Conservation (phyloP, 2,329 filamentous ascomycete genomes). For the Graphium sp. region DNA sequence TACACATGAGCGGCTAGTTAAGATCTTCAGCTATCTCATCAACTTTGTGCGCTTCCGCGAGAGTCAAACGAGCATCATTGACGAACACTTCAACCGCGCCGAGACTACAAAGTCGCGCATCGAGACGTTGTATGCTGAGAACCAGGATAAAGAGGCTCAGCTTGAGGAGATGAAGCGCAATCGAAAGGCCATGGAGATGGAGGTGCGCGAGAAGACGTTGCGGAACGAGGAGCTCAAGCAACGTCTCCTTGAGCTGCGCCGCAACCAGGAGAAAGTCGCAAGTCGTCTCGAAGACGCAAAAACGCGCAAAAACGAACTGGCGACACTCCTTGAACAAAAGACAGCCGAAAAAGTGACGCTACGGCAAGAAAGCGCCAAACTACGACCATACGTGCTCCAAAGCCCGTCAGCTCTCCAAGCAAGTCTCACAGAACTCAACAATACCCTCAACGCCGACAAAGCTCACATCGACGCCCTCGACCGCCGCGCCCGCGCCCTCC, state of each 20-base stretch:
- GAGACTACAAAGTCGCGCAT: slow-evolving; percentile 78
- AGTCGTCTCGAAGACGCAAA: slow-evolving; percentile 72
- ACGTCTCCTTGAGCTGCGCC: slow-evolving; percentile 61
- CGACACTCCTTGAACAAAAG: slow-evolving; percentile 54
- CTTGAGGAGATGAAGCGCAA: slow-evolving; percentile 69
- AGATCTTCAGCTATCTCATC: slow-evolving; percentile 95
- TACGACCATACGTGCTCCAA: slow-evolving; percentile 83
- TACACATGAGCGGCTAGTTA: slow-evolving; percentile 75
- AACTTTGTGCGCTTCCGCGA: slow-evolving; percentile 97
- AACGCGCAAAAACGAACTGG: slow-evolving; percentile 61
- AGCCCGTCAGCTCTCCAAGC: slow-evolving; percentile 72
- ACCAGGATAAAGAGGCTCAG: slow-evolving; percentile 69
- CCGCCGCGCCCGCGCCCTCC: slow-evolving; percentile 69
- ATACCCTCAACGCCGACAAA: slow-evolving; percentile 63
- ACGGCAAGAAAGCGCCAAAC: slow-evolving; percentile 72
- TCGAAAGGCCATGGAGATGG: slow-evolving; percentile 61
- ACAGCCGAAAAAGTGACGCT: slow-evolving; percentile 52
- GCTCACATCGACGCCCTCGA: slow-evolving; percentile 77
- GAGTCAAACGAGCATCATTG: slow-evolving; percentile 75
- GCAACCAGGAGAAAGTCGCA: slow-evolving; percentile 68
- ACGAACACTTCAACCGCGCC: slow-evolving; percentile 83
- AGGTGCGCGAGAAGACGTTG: slow-evolving; percentile 70
- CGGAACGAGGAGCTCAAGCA: slow-evolving; percentile 80
- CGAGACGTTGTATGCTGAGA: slow-evolving; percentile 69
- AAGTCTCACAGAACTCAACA: slow-evolving; percentile 64